Evolutionary conservation across 176 grass and related monocot species (phyloP), one percentile per base, ranked within the genome.

Genomic region (Dactylis glomerata): DNA sequence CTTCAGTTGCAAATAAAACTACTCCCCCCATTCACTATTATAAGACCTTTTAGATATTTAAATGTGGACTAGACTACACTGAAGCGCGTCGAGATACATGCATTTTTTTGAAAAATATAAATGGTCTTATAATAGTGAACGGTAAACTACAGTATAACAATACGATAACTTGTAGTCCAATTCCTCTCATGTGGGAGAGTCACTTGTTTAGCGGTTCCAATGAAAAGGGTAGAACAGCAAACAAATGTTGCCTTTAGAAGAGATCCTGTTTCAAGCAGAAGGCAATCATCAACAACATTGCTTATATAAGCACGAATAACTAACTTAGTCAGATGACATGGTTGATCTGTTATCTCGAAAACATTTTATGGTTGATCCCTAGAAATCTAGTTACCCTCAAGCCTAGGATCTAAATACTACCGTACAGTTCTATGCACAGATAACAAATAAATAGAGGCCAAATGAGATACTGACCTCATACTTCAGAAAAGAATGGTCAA

Each of bases 261-360:
- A 82, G 32, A 76, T 61, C 65, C 32, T 83, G 74, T 74, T 73
- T 44, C 13, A 83, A 79, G 55, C 11, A 65, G 44, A 13, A 54
- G 66, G 13, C 2, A 55, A 31, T 30, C 59, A 61, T 88, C 11
- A 70, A 22, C 28, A 37, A 70, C 3, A 82, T 62, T 12, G 41
- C 75, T 76, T 65, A 63, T 34, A 31, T 30, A 32, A 83, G 20
- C 55, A 83, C 37, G 5, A 33, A 78, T n/a, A 58, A 72, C 64
- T 19, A 49, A 77, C 50, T 26, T n/a, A 42, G 17, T 8, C n/a
- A 45, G 37, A 33, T 23, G 36, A 69, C 14, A 68, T 20, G 63
- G 31, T 67, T 22, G 7, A 19, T 67, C 16, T 36, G 8, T 68
- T 38, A 38, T 68, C 33, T 9, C 34, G 4, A n/a, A n/a, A 68